phyloP scores from a whole-genome alignment of 768 basidiomycete species.

The Crepidotus variabilis region DNA sequence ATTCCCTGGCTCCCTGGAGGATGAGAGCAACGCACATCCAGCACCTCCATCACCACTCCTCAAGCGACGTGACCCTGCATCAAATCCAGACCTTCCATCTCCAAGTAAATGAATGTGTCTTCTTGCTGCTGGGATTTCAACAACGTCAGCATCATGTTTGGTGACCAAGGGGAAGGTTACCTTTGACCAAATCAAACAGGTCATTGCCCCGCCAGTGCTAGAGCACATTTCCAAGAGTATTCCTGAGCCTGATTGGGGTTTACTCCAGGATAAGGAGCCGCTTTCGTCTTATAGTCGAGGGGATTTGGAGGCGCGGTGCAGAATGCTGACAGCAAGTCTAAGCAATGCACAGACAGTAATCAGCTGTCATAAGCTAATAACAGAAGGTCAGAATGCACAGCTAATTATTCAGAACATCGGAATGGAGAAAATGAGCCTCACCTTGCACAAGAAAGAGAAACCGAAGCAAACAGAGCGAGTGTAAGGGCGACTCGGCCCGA shows the following conservation, averaged over 20 bases:
- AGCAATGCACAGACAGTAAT: background rate
- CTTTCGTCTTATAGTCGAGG: background rate
- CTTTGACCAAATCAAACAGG: slow-evolving; percentile 9
- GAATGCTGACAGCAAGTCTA: slow-evolving; percentile 1
- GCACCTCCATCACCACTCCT: no score
- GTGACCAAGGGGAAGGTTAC: slow-evolving; percentile 14
- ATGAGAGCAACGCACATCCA: slow-evolving; percentile 17
- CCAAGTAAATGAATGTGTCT: slow-evolving; percentile 10
- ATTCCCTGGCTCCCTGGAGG: slow-evolving; percentile 1
- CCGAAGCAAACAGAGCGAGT: slow-evolving; percentile 7
- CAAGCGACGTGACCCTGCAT: background rate
- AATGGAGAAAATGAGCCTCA: slow-evolving; percentile 9
- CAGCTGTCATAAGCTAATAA: slow-evolving; percentile 11
- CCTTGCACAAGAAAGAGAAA: slow-evolving; percentile 15
- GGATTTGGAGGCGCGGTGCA: slow-evolving; percentile 4
- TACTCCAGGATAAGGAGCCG: background rate
- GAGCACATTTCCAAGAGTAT: background rate
- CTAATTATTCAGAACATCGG: slow-evolving; percentile 17
- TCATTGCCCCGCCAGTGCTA: slow-evolving; percentile 6
- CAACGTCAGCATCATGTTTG: slow-evolving; percentile 22
- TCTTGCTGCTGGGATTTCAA: slow-evolving; percentile 13
- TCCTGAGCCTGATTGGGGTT: background rate
- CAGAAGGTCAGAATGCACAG: slow-evolving; percentile 12
- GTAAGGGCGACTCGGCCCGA: no score
- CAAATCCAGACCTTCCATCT: slow-evolving; percentile 1